A percentile compares a stretch with the other conserved stretches of the same genome.
Evolutionary conservation across 2,329 filamentous ascomycete genomes (phyloP).

Genomic region (Ceratocystis ficicola): DNA sequence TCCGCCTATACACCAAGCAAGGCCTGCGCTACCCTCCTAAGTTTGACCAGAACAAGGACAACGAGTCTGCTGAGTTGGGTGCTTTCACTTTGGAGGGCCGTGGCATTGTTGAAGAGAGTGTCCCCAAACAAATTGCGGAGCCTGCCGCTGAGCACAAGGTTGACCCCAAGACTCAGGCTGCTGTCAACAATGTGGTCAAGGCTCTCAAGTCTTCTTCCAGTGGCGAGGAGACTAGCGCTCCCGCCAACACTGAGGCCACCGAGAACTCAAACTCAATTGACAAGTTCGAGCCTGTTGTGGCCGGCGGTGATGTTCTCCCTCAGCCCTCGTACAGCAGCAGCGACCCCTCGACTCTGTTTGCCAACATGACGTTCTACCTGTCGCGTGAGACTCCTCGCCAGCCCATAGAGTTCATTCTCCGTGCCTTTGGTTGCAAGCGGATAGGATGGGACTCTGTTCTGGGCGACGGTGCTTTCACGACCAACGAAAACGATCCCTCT

Average conservation of each 20-base stretch:
- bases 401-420: conserved; percentile 82
- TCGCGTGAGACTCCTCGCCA: conserved; percentile 87
- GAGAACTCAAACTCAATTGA: conserved; percentile 58
- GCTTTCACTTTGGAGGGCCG: conserved; percentile 80
- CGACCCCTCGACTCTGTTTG: conserved; percentile 65
- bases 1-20: conserved; percentile 78
- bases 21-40: conserved; percentile 93
- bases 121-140: conserved; percentile 36
- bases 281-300: conserved; percentile 75
- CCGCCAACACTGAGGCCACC: conserved; percentile 34
- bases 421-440: conserved; percentile 88
- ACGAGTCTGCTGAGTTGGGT: conserved; percentile 75
- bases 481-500: conserved; percentile 69
- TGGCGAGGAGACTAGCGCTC: conserved; percentile 33
- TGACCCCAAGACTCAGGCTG: conserved; percentile 51
- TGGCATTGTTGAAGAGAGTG: conserved; percentile 20
- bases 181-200: conserved; percentile 56
- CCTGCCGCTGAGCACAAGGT: conserved; percentile 38
- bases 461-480: conserved; percentile 84
- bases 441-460: conserved; percentile 89
- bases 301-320: conserved; percentile 71
- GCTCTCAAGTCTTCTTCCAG: conserved; percentile 48
- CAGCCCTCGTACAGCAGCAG: conserved; percentile 60
- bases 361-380: conserved; percentile 80
- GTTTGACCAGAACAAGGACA: conserved; percentile 77